Base-by-base conservation (phyloP, 1,139 yeast species). In the Taphrina confusa region DNA sequence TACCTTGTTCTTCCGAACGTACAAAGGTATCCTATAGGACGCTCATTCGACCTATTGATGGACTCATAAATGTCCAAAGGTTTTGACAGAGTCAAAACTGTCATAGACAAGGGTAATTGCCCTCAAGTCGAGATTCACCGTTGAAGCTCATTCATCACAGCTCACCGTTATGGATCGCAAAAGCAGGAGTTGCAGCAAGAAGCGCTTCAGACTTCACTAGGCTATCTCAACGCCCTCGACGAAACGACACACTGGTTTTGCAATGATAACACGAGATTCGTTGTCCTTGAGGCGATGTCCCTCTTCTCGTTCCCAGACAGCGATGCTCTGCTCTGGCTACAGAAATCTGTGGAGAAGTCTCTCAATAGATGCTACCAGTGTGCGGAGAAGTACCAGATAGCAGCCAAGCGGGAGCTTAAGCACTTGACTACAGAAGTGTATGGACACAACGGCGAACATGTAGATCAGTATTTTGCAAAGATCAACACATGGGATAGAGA, bases 401-500 rank as follows among this genome's bases (percentile, higher is more conserved):
- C 64, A 59, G 45, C 49, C 27, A 30, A 58, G 52, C 8, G 40
- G 61, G 60, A 58, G 40, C 23, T 45, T 16, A 22, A 59, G 23
- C 34, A 61, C 63, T 52, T 49, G 56, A 20, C 63, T 52, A 39
- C 33, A 18, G 54, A 57, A 22, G 23, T 36, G 14, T 47, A 46
- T 12, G 44, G 44, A 8, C 63, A 64, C 44, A 68, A 65, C 6
- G 60, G 57, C 6, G 65, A 61, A 5, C 64, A 63, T 14, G 63
- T 66, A 1, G 65, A 64, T 27, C 67, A 63, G 30, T 66, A 65
- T 34, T 60, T 68, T 57, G 36, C 51, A 8, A 33, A 60, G 4
- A 59, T 68, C 16, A 59, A 61, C 18, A 56, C 36, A 5, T 66
- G 68, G 68, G 70, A 67, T 52, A 57, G 54, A 14, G 60, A 40